phyloP scores from a whole-genome alignment of 331 rosid species.

The Cydonia oblonga region DNA sequence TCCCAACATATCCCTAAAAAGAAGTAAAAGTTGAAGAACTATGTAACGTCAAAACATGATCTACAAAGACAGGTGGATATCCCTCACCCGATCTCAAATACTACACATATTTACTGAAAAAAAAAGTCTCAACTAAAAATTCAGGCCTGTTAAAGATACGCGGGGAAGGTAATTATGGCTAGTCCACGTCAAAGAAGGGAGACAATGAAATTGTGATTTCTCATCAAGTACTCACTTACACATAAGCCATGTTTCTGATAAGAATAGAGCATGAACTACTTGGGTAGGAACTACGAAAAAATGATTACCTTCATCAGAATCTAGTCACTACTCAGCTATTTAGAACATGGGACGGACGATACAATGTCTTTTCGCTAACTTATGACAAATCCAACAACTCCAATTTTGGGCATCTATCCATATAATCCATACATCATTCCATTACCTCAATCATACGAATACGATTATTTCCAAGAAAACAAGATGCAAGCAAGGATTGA shows the following conservation, averaged over 20 bases:
- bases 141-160: not conserved
- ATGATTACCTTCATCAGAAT: not conserved
- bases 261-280: not conserved
- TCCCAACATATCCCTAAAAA: conserved; percentile 74
- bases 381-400: not conserved
- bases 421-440: not conserved
- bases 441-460: not conserved
- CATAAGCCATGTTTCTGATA: not conserved
- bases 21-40: not conserved
- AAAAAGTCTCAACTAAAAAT: not conserved
- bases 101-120: not conserved
- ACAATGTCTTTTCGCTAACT: not conserved
- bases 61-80: not conserved
- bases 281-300: not conserved
- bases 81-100: not conserved
- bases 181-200: not conserved
- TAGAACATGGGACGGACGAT: not conserved
- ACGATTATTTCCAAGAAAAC: not conserved
- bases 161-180: not conserved
- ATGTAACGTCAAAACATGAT: not conserved
- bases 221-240: not conserved
- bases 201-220: not conserved
- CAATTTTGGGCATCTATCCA: not conserved
- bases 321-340: not conserved
- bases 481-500: not conserved